Conservation (phyloP, 2,329 filamentous ascomycete genomes). For the Huntiella savannae region DNA sequence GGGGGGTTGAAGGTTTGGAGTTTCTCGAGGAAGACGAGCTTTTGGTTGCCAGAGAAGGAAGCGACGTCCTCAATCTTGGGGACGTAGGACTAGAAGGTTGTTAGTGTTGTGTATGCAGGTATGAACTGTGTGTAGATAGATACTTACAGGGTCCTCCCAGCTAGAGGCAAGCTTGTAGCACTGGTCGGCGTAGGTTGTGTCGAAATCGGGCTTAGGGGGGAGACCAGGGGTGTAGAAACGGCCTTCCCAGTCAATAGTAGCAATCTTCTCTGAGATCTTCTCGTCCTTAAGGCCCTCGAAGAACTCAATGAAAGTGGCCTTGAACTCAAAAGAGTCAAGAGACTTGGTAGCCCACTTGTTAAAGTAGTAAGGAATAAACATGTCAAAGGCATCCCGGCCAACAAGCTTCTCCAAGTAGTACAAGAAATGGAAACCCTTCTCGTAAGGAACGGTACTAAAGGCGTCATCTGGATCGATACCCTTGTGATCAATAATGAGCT, state of each 20-base stretch:
- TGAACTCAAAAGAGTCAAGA: constrained; percentile 88
- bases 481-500: constrained; percentile 70
- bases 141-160: constrained; percentile 47
- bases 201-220: constrained; percentile 78
- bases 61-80: constrained; percentile 52
- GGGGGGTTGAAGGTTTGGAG: constrained; percentile 48
- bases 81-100: constrained; percentile 29
- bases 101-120: neutral
- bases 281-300: constrained; percentile 49
- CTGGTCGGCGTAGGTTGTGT: constrained; percentile 68
- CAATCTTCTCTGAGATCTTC: constrained; percentile 43
- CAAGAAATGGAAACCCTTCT: constrained; percentile 90
- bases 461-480: constrained; percentile 90
- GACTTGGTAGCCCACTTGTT: constrained; percentile 67
- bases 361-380: constrained; percentile 93
- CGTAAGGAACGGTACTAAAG: constrained; percentile 82
- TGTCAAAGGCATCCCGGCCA: constrained; percentile 73
- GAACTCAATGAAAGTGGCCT: constrained; percentile 68
- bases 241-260: constrained; percentile 68
- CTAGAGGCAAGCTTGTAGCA: constrained; percentile 68
- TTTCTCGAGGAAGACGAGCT: constrained; percentile 73
- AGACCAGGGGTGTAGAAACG: constrained; percentile 80
- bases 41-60: constrained; percentile 67
- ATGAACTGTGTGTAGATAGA: constrained; percentile 13
- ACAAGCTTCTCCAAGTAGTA: constrained; percentile 78